phyloP scores from a whole-genome alignment of 2,329 filamentous ascomycete species.

The Diaporthe citriasiana region DNA sequence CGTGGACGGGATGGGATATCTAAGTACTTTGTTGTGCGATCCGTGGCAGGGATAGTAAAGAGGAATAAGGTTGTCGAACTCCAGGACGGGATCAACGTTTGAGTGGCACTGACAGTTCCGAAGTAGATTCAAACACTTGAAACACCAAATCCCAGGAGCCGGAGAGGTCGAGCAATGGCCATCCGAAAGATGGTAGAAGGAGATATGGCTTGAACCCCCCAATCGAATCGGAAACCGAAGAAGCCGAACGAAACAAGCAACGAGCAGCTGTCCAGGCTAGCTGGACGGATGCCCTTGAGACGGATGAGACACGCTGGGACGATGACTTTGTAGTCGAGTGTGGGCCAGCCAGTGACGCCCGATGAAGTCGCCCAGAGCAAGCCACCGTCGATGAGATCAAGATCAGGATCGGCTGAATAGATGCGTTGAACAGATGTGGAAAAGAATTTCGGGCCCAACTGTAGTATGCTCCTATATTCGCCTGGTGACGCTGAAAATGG shows the following conservation, averaged over 20 bases:
- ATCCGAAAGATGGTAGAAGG: conserved; percentile 42
- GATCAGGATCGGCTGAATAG: conserved; percentile 33
- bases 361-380: conserved; percentile 22
- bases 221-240: conserved; percentile 43
- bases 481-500: neutral
- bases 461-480: neutral
- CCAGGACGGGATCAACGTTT: conserved; percentile 56
- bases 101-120: conserved; percentile 55
- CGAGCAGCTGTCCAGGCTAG: conserved; percentile 26
- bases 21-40: conserved; percentile 39
- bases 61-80: conserved; percentile 49
- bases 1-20: conserved; percentile 39
- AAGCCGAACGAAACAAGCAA: conserved; percentile 41
- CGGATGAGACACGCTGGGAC: conserved; percentile 31
- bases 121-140: conserved; percentile 57
- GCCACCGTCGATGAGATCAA: conserved; percentile 37
- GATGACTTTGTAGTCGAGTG: conserved; percentile 26
- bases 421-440: conserved; percentile 12
- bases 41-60: conserved; percentile 36
- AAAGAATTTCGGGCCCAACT: neutral
- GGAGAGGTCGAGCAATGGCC: conserved; percentile 45
- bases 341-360: conserved; percentile 23
- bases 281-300: conserved; percentile 35
- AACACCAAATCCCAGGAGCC: conserved; percentile 54
- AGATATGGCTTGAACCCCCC: conserved; percentile 46